These are phyloP conservation scores for Penicillium verrucosum DNA, from an alignment of 2,329 filamentous ascomycete genomes.

Conservation along the genomic window DNA sequence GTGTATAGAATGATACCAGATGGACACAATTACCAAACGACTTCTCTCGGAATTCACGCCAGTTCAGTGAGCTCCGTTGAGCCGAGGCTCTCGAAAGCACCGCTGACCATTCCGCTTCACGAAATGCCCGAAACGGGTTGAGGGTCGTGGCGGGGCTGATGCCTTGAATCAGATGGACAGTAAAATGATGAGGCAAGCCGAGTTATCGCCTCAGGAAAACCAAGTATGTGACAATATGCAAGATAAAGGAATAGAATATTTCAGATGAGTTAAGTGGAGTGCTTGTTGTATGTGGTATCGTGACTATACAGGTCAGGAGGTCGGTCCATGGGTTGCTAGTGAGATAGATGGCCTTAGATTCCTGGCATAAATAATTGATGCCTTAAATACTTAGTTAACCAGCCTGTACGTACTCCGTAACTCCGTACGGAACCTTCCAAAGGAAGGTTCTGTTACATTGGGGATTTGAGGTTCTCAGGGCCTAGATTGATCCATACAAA, in stretches of 20 bases:
- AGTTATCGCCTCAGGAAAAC: background rate
- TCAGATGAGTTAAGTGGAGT: background rate
- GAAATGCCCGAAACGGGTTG: slow-evolving; percentile 4
- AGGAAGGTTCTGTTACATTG: background rate
- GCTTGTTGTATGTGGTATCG: background rate
- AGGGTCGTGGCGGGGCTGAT: slow-evolving; percentile 1
- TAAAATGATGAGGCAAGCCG: background rate
- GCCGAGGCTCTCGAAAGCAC: background rate
- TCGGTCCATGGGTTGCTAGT: background rate
- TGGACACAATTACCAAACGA: background rate
- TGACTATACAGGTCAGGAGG: background rate
- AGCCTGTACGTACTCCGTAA: too few relatives aligned
- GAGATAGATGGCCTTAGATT: background rate
- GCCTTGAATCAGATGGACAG: background rate
- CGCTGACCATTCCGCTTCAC: slow-evolving; percentile 3
- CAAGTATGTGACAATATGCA: background rate
- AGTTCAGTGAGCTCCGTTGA: background rate
- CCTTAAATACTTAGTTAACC: background rate
- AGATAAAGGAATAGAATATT: background rate
- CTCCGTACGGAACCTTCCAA: too few relatives aligned
- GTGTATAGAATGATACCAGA: background rate
- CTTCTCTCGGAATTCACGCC: background rate
- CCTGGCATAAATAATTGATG: background rate
- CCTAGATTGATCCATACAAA: background rate
- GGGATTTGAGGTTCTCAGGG: background rate